Conservation (phyloP, 2,329 filamentous ascomycete species). For the Stemphylium beticola region DNA sequence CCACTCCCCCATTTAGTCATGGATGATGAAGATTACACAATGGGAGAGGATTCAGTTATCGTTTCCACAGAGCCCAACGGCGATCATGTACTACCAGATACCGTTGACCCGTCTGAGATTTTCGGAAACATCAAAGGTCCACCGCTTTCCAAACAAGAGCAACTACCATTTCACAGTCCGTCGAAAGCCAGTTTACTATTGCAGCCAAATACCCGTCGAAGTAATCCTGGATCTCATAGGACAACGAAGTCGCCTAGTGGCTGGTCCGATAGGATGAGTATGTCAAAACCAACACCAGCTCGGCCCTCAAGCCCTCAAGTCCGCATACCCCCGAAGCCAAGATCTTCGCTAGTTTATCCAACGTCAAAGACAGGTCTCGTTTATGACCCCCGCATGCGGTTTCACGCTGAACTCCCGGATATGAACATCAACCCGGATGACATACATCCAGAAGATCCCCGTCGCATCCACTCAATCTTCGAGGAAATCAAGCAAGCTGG, state of each 20-base stretch:
- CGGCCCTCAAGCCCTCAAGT: conserved; percentile 33
- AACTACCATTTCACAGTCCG: conserved; percentile 35
- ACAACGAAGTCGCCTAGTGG: conserved; percentile 17
- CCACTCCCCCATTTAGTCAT: conserved; percentile 22
- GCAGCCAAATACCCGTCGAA: conserved; percentile 10
- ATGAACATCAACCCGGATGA: conserved; percentile 61
- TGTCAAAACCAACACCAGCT: conserved; percentile 18
- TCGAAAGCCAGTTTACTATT: conserved; percentile 18
- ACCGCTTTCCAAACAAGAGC: conserved; percentile 28
- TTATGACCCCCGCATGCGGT: conserved; percentile 95
- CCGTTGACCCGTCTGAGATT: conserved; percentile 40
- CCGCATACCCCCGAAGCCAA: conserved; percentile 40
- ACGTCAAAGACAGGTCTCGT: conserved; percentile 54
- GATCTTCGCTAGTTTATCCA: conserved; percentile 43
- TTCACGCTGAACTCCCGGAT: conserved; percentile 76
- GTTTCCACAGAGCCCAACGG: conserved; percentile 44
- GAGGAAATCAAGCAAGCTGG: conserved; percentile 83
- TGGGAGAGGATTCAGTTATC: conserved; percentile 40
- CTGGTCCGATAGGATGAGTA: conserved; percentile 34
- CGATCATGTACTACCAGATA: conserved; percentile 23
- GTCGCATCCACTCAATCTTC: conserved; percentile 92
- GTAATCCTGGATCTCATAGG: conserved; percentile 9
- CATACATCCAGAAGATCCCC: conserved; percentile 92
- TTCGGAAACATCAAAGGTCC: conserved; percentile 24
- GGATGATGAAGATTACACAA: conserved; percentile 39